phyloP scores from a whole-genome alignment of 108 stramenopile species.

The Skeletonema grethae region DNA sequence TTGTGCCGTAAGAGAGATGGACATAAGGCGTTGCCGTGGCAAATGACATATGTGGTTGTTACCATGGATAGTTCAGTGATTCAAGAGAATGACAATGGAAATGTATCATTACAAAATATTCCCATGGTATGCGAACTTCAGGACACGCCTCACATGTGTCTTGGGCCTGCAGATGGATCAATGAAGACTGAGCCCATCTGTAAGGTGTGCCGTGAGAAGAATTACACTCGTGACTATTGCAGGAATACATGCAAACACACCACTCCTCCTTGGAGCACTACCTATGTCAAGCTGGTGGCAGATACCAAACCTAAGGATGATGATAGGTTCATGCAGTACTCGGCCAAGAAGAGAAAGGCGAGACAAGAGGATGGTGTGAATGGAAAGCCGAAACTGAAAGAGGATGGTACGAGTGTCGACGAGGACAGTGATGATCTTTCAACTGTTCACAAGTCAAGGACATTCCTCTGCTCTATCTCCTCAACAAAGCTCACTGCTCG shows the following conservation, averaged over 20 bases:
- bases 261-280: conserved; percentile 50
- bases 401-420: not conserved
- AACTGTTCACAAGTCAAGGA: conserved; percentile 28
- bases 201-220: conserved; percentile 49
- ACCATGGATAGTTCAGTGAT: conserved; percentile 63
- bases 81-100: conserved; percentile 11
- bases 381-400: conserved; percentile 1
- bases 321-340: conserved; percentile 1
- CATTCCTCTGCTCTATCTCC: conserved; percentile 35
- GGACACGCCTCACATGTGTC: conserved; percentile 30
- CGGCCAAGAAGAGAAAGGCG: conserved; percentile 9
- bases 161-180: conserved; percentile 31
- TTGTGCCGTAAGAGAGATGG: conserved; percentile 79
- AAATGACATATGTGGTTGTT: conserved; percentile 78
- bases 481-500: conserved; percentile 28
- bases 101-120: conserved; percentile 8
- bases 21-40: conserved; percentile 80
- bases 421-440: conserved; percentile 32
- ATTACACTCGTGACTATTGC: conserved; percentile 50
- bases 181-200: conserved; percentile 42
- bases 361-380: conserved; percentile 10
- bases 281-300: conserved; percentile 38
- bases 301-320: conserved; percentile 18
- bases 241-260: conserved; percentile 44
- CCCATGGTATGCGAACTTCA: conserved; percentile 16